Base-by-base conservation (phyloP, 306 rosid genomes). In the Luffa aegyptiaca region DNA sequence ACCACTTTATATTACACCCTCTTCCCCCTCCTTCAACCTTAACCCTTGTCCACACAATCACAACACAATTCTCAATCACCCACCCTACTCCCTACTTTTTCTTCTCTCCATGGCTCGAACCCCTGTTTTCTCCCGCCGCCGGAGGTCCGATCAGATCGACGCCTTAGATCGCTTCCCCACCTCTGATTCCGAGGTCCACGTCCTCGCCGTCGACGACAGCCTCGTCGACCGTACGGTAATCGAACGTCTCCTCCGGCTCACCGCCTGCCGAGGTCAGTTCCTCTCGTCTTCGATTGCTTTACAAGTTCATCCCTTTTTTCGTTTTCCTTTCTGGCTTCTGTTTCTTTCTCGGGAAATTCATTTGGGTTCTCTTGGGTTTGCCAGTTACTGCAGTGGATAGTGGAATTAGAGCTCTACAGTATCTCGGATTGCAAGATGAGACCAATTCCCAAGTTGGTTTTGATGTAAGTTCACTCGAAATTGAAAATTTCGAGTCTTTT, bases 351-450 rank as follows among this genome's bases (percentile, higher is more conserved):
- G 35, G 48, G 74, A 71, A 39, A 68, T 64, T 82, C 58, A 39
- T 53, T 37, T 76, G 46, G 79, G 48, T 46, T 81, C 13, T 55
- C 42, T 36, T 6, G 7, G 20, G 65, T 53, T 17, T 55, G 66
- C 45, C 89, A 95, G 99, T 95, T 46, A 95, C 99, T 58, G 92
- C 96, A 0, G 99, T 95, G 51, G 99, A 95, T 83, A 95, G 99
- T 78, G 99, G 99, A 72, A 85, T 84, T 31, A 86, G 97, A 82
- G 99, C 99, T 70, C 84, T 95, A 82, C 97, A 95, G 75, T 90
- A 88, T 57, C 88, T 95, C 39, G 99, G 97, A 2, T 82, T 93
- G 64, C 93, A 91, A 61, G 89, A 85, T 6, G 90, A 91, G 83
- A 87, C 84, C 73, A 90, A 65, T n/a, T 52, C 92, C 81, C 80